Percentiles rank a stretch among this genome's conserved stretches.
Conservation (phyloP, 208 protist species). For the Trypanosoma platydactyli region DNA sequence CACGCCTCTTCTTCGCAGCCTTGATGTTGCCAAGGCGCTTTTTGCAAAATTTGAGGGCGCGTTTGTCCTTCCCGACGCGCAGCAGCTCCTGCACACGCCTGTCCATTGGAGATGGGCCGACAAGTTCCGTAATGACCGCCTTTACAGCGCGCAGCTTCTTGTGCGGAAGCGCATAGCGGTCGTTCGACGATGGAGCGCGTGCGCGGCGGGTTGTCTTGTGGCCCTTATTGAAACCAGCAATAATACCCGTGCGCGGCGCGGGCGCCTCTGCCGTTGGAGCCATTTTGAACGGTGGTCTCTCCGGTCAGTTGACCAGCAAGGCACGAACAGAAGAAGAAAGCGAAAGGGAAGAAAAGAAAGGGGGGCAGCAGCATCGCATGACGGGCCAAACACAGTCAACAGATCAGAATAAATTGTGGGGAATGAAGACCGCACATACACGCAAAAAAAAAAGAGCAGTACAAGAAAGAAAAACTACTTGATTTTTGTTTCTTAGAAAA, state of each 20-base stretch:
- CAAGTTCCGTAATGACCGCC: conserved; percentile 89
- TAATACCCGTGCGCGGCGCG: conserved; percentile 84
- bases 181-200: conserved; percentile 68
- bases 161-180: conserved; percentile 85
- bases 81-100: conserved; percentile 93
- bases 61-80: conserved; percentile 95
- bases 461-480: conserved; percentile 28
- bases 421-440: conserved; percentile 15
- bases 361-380: background rate
- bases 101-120: conserved; percentile 92
- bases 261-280: conserved; percentile 33
- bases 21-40: conserved; percentile 91
- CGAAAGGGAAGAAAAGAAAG: conserved; percentile 19
- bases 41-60: conserved; percentile 94
- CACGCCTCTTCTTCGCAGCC: conserved; percentile 92
- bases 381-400: no score
- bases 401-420: conserved; percentile 6
- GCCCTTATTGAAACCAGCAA: conserved; percentile 93
- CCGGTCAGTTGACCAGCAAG: background rate
- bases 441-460: conserved; percentile 3
- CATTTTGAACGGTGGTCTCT: conserved; percentile 52
- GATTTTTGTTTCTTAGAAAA: no score
- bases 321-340: background rate
- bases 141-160: conserved; percentile 91
- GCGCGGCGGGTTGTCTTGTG: conserved; percentile 88